These are phyloP conservation scores for Colletotrichum orbiculare DNA, from an alignment of 2,329 filamentous ascomycete species.

Conservation along the genomic window DNA sequence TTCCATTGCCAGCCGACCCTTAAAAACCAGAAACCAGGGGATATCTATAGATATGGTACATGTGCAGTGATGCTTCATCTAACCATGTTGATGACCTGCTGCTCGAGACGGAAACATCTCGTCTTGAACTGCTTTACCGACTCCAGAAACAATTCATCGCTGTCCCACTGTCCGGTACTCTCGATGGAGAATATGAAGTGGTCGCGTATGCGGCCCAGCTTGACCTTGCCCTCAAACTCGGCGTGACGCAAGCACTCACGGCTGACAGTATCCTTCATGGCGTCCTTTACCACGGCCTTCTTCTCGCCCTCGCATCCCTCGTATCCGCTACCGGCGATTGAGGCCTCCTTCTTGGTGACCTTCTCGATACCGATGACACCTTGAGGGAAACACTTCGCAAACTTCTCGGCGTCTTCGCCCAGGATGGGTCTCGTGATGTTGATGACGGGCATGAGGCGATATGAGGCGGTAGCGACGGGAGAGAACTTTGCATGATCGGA, in stretches of 20 bases:
- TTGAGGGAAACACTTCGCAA: constrained; percentile 86
- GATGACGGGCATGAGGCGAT: constrained; percentile 90
- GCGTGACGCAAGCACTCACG: constrained; percentile 90
- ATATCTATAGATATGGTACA: constrained; percentile 38
- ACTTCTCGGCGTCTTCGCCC: constrained; percentile 88
- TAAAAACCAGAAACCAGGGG: constrained; percentile 32
- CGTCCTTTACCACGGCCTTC: constrained; percentile 87
- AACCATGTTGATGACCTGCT: constrained; percentile 75
- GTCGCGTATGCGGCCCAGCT: constrained; percentile 87
- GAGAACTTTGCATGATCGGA: constrained; percentile 97
- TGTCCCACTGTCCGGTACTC: constrained; percentile 94
- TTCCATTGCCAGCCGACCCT: constrained; percentile 32
- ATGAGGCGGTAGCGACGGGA: constrained; percentile 93
- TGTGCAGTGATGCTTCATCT: constrained; percentile 49
- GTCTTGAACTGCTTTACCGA: constrained; percentile 85
- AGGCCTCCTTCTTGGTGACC: constrained; percentile 75
- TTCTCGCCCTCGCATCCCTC: constrained; percentile 80
- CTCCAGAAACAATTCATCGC: constrained; percentile 93
- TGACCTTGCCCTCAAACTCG: constrained; percentile 96
- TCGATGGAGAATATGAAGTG: constrained; percentile 98
- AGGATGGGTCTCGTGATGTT: constrained; percentile 85
- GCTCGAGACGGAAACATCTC: constrained; percentile 81
- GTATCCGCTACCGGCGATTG: constrained; percentile 70
- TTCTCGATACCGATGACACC: constrained; percentile 87
- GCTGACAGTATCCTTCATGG: constrained; percentile 95